Conservation (phyloP, 306 rosid species). For the Calophaca sinica region DNA sequence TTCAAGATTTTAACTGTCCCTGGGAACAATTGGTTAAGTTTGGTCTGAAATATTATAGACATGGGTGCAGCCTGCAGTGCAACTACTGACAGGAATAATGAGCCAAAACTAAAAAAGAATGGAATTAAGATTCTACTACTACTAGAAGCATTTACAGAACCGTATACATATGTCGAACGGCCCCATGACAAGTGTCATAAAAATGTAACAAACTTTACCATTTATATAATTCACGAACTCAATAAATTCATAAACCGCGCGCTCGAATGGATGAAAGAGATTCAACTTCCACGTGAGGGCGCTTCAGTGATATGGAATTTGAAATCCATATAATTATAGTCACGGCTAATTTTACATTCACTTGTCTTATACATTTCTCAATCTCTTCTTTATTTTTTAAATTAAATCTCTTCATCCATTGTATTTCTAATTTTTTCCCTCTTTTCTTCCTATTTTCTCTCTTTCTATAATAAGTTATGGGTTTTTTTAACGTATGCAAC, state of each 20-base stretch:
- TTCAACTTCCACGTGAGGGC: constrained; percentile 29
- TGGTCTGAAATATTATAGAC: constrained; percentile 48
- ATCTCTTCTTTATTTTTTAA: neutral
- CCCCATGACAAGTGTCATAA: constrained; percentile 16
- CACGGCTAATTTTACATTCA: too few relatives aligned
- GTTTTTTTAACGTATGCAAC: too few relatives aligned
- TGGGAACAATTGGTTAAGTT: constrained; percentile 43
- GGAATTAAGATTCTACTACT: constrained; percentile 24
- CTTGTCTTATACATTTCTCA: neutral
- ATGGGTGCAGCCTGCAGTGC: neutral
- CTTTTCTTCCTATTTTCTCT: neutral
- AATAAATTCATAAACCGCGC: constrained; percentile 41
- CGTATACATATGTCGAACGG: constrained; percentile 22
- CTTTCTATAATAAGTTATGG: too few relatives aligned
- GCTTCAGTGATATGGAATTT: constrained; percentile 15
- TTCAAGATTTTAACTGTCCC: neutral
- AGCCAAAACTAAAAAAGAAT: constrained; percentile 32
- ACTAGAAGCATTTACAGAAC: constrained; percentile 39
- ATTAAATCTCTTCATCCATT: neutral
- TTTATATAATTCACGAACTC: constrained; percentile 43
- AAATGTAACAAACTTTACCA: constrained; percentile 13
- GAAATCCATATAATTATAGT: neutral
- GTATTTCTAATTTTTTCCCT: neutral
- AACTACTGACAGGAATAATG: constrained; percentile 40
- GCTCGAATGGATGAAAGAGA: constrained; percentile 22